Base-by-base conservation (phyloP, 371 early-diverging fungal species). In the Mortierella sp. region DNA sequence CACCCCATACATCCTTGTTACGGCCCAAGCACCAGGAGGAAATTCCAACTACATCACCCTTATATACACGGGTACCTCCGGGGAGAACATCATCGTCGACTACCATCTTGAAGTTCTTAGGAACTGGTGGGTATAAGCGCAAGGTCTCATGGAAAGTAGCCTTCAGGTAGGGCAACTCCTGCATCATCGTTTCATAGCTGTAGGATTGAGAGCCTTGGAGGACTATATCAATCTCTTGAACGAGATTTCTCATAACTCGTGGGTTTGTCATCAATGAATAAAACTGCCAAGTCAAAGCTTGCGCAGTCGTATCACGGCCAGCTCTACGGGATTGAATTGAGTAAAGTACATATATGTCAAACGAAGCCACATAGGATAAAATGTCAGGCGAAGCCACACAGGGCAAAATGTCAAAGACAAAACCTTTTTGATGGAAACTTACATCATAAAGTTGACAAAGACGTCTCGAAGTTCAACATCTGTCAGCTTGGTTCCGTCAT, bases 1-100 rank as follows among this genome's bases (percentile, higher is more conserved):
- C 65, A 16, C 92, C 90, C 92, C 92, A 92, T 6, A 89, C 82
- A 33, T 83, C 77, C 40, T 83, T 80, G 4, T 84, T 79, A 10
- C 90, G 85, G 2, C 85, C 92, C 62, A 84, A 70, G 28, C 84
- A 71, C 70, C 83, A 88, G 15, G 87, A 72, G 21, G 84, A 77
- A 83, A 86, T 88, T 2, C 77, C 68, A 3, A 90, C 69, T 33
- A 85, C 75, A 45, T 89, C 88, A 10, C 90, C 91, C 52, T 86
- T 85, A 16, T 83, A 83, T 28, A 94, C 85, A 4, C 67, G 67
- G 3, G 88, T 87, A 4, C 93, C 92, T 69, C 92, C 92, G 0
- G 94, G 94, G 52, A 89, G 86, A 8, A 88, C 70, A 76, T 90
- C 91, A 67, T 92, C 92, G 7, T 85, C 67, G 16, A 69, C 67